These are phyloP conservation scores for Mariannaea elegans DNA, from an alignment of 2,329 filamentous ascomycete species.

Conservation along the genomic window DNA sequence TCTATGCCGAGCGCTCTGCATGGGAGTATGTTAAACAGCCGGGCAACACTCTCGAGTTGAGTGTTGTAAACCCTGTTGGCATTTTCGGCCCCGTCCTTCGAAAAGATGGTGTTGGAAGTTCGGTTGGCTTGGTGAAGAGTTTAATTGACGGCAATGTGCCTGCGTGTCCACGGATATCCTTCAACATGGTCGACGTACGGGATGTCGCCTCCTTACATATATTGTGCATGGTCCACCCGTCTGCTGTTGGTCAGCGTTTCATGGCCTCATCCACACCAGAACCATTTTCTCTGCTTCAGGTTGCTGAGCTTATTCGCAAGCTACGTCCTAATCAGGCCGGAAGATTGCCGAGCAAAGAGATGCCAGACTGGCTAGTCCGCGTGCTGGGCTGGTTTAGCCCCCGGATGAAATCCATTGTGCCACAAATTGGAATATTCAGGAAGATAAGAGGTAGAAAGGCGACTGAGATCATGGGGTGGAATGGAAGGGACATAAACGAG, in stretches of 20 bases:
- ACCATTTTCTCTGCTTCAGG: not conserved
- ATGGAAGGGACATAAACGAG: not conserved
- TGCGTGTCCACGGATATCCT: slow-evolving; percentile 7
- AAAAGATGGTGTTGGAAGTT: not conserved
- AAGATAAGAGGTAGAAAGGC: not conserved
- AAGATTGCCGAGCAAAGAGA: not conserved
- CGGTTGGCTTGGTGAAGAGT: slow-evolving; percentile 7
- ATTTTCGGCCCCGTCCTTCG: not conserved
- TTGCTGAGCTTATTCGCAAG: not conserved
- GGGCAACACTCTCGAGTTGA: not conserved
- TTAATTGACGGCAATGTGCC: slow-evolving; percentile 5
- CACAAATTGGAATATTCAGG: not conserved
- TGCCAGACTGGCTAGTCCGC: not conserved
- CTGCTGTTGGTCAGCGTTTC: not conserved
- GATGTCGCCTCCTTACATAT: slow-evolving; percentile 8
- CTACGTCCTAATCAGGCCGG: not conserved
- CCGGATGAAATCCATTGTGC: not conserved
- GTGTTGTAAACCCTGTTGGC: not conserved
- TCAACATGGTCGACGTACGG: slow-evolving; percentile 8
- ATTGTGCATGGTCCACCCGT: not conserved
- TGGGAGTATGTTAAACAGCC: slow-evolving; percentile 5
- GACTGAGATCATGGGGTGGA: not conserved
- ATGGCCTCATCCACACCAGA: not conserved
- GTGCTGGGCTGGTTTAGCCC: not conserved
- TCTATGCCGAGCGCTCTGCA: slow-evolving; percentile 10